A percentile compares a stretch with the other conserved stretches of the same genome.
phyloP scores from a whole-genome alignment of 2,329 filamentous ascomycete species.

The Rhytidhysteron rufulum region DNA sequence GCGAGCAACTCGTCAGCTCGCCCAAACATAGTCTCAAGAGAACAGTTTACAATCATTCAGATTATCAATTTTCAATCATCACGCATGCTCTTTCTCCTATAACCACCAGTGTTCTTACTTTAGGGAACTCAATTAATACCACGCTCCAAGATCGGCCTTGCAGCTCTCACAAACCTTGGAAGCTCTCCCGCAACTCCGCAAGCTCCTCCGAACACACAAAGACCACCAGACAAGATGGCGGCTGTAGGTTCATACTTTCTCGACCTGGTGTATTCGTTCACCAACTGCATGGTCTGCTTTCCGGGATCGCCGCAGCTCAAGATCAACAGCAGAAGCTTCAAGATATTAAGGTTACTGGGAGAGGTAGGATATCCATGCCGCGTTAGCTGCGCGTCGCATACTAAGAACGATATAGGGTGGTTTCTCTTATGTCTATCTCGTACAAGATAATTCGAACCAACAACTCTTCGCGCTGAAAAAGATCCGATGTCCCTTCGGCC shows the following conservation, averaged over 20 bases:
- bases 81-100: too few species aligned
- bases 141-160: too few species aligned
- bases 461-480: constrained; percentile 95
- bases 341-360: constrained; percentile 87
- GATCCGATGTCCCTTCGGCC: constrained; percentile 96
- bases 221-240: constrained; percentile 11
- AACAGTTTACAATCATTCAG: too few species aligned
- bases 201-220: background rate
- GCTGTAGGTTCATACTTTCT: constrained; percentile 60
- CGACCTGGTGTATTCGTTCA: constrained; percentile 86
- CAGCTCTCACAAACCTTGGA: too few species aligned
- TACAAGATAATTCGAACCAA: constrained; percentile 81
- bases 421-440: constrained; percentile 98
- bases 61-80: too few species aligned
- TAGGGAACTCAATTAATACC: too few species aligned
- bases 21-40: too few species aligned
- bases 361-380: constrained; percentile 56
- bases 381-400: background rate
- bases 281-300: constrained; percentile 95
- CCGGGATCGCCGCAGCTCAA: constrained; percentile 89
- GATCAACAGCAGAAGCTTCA: constrained; percentile 93
- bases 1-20: too few species aligned
- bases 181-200: background rate
- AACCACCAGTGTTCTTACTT: too few species aligned
- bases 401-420: constrained; percentile 61